Percentiles rank a stretch among this genome's conserved stretches.
Evolutionary conservation across 495 filamentous ascomycete species (phyloP).

Genomic region (Penicillium paxilli): DNA sequence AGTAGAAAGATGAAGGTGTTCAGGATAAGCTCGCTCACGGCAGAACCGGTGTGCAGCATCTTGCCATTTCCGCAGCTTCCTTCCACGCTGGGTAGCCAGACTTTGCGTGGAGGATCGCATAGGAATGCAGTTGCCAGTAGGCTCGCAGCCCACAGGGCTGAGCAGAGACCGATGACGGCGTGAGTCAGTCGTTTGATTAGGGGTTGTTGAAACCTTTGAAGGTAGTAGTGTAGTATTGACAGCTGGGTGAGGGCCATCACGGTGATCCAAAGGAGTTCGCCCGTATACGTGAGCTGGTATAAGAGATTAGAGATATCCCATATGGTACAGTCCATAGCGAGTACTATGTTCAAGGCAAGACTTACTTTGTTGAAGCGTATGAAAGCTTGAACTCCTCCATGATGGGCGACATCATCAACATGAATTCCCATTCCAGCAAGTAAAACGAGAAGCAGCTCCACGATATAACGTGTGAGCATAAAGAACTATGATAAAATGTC

Average conservation of each 20-base stretch:
- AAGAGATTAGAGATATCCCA: slow-evolving; percentile 4
- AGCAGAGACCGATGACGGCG: slow-evolving; percentile 12
- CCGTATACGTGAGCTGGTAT: slow-evolving; percentile 20
- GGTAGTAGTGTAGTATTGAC: slow-evolving; percentile 22
- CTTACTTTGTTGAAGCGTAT: slow-evolving; percentile 18
- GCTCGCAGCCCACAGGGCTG: slow-evolving; percentile 14
- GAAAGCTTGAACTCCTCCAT: slow-evolving; percentile 12
- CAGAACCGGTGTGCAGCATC: slow-evolving; percentile 10
- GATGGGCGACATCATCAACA: slow-evolving; percentile 10
- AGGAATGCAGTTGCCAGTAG: slow-evolving; percentile 19
- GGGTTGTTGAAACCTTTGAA: slow-evolving; percentile 11
- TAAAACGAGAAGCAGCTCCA: slow-evolving; percentile 21
- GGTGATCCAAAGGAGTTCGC: slow-evolving; percentile 21
- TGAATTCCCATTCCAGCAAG: slow-evolving; percentile 23
- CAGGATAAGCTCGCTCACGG: slow-evolving; percentile 12
- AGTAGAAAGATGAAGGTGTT: slow-evolving; percentile 14
- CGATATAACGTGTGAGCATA: slow-evolving; percentile 18
- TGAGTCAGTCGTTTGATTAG: slow-evolving; percentile 11
- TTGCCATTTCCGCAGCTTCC: slow-evolving; percentile 18
- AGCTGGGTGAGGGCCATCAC: slow-evolving; percentile 16
- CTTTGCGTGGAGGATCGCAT: slow-evolving; percentile 15
- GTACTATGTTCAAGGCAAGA: not conserved
- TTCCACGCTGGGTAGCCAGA: slow-evolving; percentile 8
- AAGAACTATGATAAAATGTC: slow-evolving; percentile 7
- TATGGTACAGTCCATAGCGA: not conserved